phyloP scores from a whole-genome alignment of 441 rosid species.

The Raphanus hybrid region DNA sequence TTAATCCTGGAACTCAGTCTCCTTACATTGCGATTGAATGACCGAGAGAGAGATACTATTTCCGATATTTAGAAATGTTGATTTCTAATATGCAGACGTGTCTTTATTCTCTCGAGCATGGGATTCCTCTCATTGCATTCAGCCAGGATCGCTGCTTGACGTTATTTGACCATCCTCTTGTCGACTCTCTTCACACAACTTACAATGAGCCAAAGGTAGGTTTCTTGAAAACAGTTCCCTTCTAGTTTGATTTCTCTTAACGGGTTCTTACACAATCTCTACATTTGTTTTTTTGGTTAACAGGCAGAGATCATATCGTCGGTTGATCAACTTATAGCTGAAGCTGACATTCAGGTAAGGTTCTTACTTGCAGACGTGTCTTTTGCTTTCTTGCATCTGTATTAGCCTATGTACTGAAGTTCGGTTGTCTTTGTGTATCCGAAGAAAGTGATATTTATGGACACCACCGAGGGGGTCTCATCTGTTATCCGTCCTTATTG shows the following conservation, averaged over 20 bases:
- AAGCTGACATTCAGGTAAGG: conserved; percentile 81
- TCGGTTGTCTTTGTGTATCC: conserved; percentile 32
- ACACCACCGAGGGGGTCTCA: conserved; percentile 75
- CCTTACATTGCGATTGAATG: neutral
- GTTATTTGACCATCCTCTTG: conserved; percentile 79
- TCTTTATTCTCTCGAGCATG: conserved; percentile 74
- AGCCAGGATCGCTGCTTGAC: conserved; percentile 83
- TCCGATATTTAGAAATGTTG: neutral
- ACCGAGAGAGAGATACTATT: neutral
- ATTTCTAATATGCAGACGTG: conserved; percentile 59
- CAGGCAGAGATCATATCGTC: conserved; percentile 93
- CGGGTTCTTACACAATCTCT: conserved; percentile 24
- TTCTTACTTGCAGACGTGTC: too few species aligned
- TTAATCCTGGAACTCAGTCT: neutral
- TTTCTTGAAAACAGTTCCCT: conserved; percentile 8
- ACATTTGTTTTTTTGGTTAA: conserved; percentile 19
- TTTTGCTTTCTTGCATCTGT: conserved; percentile 4
- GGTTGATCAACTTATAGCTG: conserved; percentile 68
- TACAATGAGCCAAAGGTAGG: conserved; percentile 87
- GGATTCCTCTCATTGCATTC: conserved; percentile 88
- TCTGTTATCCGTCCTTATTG: conserved; percentile 76
- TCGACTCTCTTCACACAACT: conserved; percentile 70
- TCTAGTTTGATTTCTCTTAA: conserved; percentile 18
- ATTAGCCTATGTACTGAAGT: neutral
- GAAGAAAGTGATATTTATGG: conserved; percentile 84